Evolutionary conservation across 192 early-diverging fungal genomes (phyloP).

Genomic region (Coemansia sp.): DNA sequence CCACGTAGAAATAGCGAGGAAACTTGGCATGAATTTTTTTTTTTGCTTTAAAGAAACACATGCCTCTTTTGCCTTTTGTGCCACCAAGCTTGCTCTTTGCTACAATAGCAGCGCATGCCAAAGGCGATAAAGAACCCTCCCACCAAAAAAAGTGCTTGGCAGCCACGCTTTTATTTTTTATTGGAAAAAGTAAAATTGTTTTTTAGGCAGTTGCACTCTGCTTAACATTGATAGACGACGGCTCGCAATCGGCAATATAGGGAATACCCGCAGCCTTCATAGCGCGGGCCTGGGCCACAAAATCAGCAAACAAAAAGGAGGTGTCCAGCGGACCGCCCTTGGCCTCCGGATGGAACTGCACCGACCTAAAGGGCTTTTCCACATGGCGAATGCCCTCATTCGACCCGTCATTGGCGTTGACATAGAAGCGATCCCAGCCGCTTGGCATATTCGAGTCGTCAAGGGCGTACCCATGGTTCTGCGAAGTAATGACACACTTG

Average conservation of each 20-base stretch:
- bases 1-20: not conserved
- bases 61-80: not conserved
- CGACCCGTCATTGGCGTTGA: slow-evolving; percentile 97
- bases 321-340: slow-evolving; percentile 95
- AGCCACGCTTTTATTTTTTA: not conserved
- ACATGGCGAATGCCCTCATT: slow-evolving; percentile 98
- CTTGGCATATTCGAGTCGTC: slow-evolving; percentile 68
- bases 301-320: slow-evolving; percentile 93
- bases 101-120: not conserved
- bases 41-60: not conserved
- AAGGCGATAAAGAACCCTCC: not conserved
- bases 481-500: slow-evolving; percentile 97
- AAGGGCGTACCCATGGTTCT: slow-evolving; percentile 98
- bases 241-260: not conserved
- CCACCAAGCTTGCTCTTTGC: not conserved
- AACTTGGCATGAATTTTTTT: not conserved
- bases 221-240: not conserved
- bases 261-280: slow-evolving; percentile 30
- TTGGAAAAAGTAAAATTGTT: not conserved
- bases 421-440: slow-evolving; percentile 76
- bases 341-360: slow-evolving; percentile 99
- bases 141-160: not conserved
- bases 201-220: slow-evolving; percentile 2
- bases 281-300: slow-evolving; percentile 78
- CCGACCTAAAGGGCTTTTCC: slow-evolving; percentile 87